Evolutionary conservation across 805 yeast species (phyloP).

Genomic region (Yamadazyma ubonensis): DNA sequence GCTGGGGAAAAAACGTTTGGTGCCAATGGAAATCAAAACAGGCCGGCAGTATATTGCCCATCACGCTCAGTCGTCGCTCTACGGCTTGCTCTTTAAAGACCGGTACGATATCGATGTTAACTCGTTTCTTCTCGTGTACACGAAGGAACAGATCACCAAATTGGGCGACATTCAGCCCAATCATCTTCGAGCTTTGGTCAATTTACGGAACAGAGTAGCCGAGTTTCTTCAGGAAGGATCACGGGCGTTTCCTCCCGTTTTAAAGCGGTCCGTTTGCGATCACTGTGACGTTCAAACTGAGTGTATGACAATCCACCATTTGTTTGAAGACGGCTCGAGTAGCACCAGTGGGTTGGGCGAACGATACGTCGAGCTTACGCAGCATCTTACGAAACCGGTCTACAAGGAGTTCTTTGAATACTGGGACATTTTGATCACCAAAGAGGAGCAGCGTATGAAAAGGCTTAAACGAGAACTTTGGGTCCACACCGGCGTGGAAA

Average conservation of each 20-base stretch:
- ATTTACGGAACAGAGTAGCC: conserved; percentile 70
- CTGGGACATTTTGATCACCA: conserved; percentile 72
- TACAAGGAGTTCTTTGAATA: conserved; percentile 60
- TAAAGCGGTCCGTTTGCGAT: conserved; percentile 56
- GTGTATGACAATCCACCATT: conserved; percentile 66
- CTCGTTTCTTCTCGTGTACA: conserved; percentile 70
- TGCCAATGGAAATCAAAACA: conserved; percentile 89
- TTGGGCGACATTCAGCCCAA: conserved; percentile 50
- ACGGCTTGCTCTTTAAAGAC: conserved; percentile 75
- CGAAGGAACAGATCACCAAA: conserved; percentile 56
- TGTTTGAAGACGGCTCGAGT: conserved; percentile 58
- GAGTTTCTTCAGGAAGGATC: conserved; percentile 51
- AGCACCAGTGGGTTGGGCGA: conserved; percentile 51
- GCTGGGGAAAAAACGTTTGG: conserved; percentile 33
- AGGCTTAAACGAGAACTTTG: conserved; percentile 63
- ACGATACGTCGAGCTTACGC: conserved; percentile 48
- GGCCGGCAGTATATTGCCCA: conserved; percentile 70
- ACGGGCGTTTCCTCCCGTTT: conserved; percentile 53
- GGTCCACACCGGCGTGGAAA: conserved; percentile 54
- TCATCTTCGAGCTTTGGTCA: conserved; percentile 67
- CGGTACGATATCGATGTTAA: conserved; percentile 69
- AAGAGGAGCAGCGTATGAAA: conserved; percentile 64
- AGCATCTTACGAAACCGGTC: conserved; percentile 41
- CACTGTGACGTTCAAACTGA: conserved; percentile 53
- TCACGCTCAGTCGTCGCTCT: conserved; percentile 82